phyloP scores from a whole-genome alignment of 371 early-diverging fungal genomes.

The Saksenaea vasiformis region DNA sequence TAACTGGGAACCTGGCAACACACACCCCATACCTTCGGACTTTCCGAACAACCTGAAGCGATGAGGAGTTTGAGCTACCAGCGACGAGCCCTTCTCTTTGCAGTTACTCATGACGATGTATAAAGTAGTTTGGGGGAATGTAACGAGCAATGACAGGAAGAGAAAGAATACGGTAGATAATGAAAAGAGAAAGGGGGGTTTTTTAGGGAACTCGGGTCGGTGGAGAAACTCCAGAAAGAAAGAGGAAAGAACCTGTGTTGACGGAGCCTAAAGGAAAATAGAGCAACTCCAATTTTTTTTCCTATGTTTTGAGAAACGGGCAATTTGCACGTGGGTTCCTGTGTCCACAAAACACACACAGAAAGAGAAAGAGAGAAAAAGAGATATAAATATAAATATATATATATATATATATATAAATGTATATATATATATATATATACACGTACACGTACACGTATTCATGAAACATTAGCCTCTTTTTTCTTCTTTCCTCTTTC shows the following conservation, averaged over 20 bases:
- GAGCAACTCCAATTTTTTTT: conserved; percentile 4
- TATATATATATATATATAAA: conserved; percentile 4
- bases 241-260: conserved; percentile 7
- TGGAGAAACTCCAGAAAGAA: conserved; percentile 8
- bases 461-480: too few species aligned
- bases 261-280: not conserved
- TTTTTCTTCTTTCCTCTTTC: too few species aligned
- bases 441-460: too few species aligned
- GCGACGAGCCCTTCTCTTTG: conserved; percentile 4
- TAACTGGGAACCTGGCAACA: conserved; percentile 4
- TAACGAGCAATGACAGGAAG: conserved; percentile 4
- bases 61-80: conserved; percentile 3
- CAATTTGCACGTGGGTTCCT: conserved; percentile 8
- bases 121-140: not conserved
- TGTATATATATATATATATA: not conserved
- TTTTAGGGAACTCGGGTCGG: conserved; percentile 4
- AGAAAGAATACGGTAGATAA: conserved; percentile 3
- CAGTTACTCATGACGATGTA: not conserved
- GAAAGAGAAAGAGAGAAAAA: not conserved
- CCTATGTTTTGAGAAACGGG: conserved; percentile 13
- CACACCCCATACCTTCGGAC: conserved; percentile 7
- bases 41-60: conserved; percentile 7
- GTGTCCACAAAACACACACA: not conserved
- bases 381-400: not conserved
- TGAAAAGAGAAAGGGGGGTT: conserved; percentile 10